Evolutionary conservation across 805 yeast species (phyloP).

Genomic region (Lipomyces kockii): DNA sequence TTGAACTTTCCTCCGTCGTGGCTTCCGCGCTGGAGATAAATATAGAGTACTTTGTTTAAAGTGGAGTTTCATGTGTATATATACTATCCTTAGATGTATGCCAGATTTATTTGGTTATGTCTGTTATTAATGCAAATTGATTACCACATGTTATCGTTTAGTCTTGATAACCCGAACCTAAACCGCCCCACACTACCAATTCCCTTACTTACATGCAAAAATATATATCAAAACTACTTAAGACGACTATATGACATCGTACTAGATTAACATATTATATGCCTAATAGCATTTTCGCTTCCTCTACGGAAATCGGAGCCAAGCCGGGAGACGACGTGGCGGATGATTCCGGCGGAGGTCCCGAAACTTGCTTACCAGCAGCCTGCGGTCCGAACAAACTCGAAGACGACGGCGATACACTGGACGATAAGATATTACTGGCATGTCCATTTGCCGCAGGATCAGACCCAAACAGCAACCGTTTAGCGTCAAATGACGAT

Average conservation of each 20-base stretch:
- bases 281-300: slow-evolving; percentile 30
- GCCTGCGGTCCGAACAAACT: background rate
- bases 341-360: slow-evolving; percentile 5
- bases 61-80: background rate
- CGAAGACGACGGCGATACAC: background rate
- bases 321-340: slow-evolving; percentile 13
- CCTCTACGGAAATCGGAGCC: slow-evolving; percentile 27
- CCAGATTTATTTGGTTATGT: background rate
- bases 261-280: slow-evolving; percentile 8
- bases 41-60: slow-evolving; percentile 79
- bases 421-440: background rate
- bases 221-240: background rate
- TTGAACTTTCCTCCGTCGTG: slow-evolving; percentile 92
- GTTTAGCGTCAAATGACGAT: background rate
- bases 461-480: background rate
- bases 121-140: background rate
- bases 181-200: background rate
- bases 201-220: background rate
- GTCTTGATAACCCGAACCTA: background rate
- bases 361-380: background rate
- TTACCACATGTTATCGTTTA: background rate
- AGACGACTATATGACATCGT: background rate
- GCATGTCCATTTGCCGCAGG: background rate
- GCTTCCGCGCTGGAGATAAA: slow-evolving; percentile 82
- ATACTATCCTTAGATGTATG: background rate